Base-by-base conservation (phyloP, 2,329 filamentous ascomycete genomes). In the Colletotrichum sp. region DNA sequence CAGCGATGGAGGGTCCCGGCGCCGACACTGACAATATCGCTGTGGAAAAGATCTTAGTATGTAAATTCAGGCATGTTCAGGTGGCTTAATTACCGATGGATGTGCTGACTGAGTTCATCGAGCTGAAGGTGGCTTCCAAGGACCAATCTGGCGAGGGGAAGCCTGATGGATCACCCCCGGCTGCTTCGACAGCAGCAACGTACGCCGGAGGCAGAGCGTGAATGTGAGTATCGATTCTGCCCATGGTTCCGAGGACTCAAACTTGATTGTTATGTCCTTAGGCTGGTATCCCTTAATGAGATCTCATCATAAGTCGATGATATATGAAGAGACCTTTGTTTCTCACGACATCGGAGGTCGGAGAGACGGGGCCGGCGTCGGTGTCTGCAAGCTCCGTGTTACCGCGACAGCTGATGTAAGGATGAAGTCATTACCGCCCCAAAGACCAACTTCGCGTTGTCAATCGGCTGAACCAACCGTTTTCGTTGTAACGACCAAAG, bases 121-220 rank as follows among this genome's bases (percentile, higher is more conserved):
- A 71, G 15, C 66, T 34, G 3, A 79, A 8, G 6, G 75, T 62
- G 0, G 30, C 71, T 12, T 77, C 73, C 7, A 79, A 18, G 9
- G 64, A 71, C 77, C 78, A 79, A 18, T 39, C 52, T 7, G 75
- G 77, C 3, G 62, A 77, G 7, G 66, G 68, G 9, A 65, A 79
- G 13, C 68, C 76, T 3, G 73, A 75, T 6, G 72, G 70, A 6
- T 80, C 78, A 0, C 78, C 77, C 6, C 75, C 78, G 26, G 59
- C 64, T 5, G 60, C 68, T 8, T 55, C 24, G 4, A 79, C 13
- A 0, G 77, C 77, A 16, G 72, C 72, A 2, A 71, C 9, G 13
- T 77, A 79, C 1, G 68, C 48, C 4, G 72, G 68, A 2, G 78
- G 71, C 1, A 78, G 52, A 5, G 48, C 68, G 30, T 77, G 70